Evolutionary conservation across 78 protist species (phyloP).

Genomic region (Speleostelium caveatum): DNA sequence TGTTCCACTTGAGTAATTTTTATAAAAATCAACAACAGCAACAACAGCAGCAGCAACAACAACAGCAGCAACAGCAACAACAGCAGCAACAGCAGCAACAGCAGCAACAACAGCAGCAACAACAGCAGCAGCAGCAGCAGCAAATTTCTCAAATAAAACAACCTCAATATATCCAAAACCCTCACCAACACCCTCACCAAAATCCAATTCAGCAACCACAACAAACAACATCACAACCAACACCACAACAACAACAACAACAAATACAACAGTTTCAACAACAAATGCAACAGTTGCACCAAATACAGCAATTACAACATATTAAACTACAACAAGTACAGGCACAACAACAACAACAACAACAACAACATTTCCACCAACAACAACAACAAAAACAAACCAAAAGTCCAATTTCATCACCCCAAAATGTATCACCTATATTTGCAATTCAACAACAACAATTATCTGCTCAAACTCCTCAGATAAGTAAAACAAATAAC

Average conservation of each 20-base stretch:
- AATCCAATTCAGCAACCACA: background rate
- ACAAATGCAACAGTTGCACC: too few species aligned
- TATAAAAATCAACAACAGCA: background rate
- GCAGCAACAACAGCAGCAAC: background rate
- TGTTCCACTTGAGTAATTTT: conserved; percentile 55
- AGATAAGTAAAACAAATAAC: too few species aligned
- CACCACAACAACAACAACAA: too few species aligned
- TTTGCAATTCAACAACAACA: too few species aligned
- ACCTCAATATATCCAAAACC: background rate
- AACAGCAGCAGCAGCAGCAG: background rate
- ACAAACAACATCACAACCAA: too few species aligned
- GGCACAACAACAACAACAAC: background rate
- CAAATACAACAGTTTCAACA: too few species aligned
- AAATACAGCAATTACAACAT: too few species aligned
- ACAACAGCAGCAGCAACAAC: background rate
- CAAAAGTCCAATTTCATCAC: background rate
- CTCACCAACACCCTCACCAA: background rate
- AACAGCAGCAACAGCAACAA: background rate
- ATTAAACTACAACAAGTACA: background rate
- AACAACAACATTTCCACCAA: conserved; percentile 6
- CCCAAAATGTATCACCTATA: too few species aligned
- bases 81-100: background rate
- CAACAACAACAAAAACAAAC: background rate
- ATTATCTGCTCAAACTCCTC: too few species aligned
- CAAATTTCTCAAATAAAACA: background rate